Evolutionary conservation across 2,329 filamentous ascomycete genomes (phyloP), one percentile per base, ranked within the genome.

Genomic region (Berkeleyomyces rouxiae): DNA sequence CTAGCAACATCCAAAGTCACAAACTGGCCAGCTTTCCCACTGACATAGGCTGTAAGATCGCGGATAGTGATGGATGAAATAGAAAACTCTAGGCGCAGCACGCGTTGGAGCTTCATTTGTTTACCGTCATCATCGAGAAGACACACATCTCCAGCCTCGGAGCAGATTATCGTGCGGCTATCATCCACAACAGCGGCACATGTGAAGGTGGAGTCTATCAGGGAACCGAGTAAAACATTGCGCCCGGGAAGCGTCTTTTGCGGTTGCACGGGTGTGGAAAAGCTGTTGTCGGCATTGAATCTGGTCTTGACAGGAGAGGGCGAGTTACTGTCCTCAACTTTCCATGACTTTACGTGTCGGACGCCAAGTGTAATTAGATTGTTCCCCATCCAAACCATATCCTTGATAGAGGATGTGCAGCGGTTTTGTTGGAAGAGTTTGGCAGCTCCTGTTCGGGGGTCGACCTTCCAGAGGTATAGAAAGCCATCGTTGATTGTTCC

Each of bases 271-370:
- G 72, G 70, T 3, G 70, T 70, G 7, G 36, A 49, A 4, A 70
- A 69, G 6, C 33, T 11, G 4, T 70, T 65, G 7, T 68, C 66
- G 4, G 68, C 67, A 44, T 39, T 68, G 64, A 82, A 79, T 66
- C 79, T 82, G 69, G 80, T 72, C 70, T 88, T 89, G 7, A 79
- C 76, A 1, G 87, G 86, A 31, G 86, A 86, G 4, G 75, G 74
- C 16, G 78, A 74, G 49, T 76, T 63, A 69, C 68, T 74, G 36
- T 92, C 89, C 43, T 93, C 88, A 9, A 93, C 80, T 67, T 86
- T 85, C 93, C 93, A 99, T 59, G 95, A 82, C 73, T 96, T 97
- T 72, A 96, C 83, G 74, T 96, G 92, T 36, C 93, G 84, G 60
- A 93, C 87, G 11, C 93, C 93, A 33, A 93, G 82, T 66, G 92